Evolutionary conservation across 305 asterid species (phyloP).

Genomic region (Solanum hybrid): DNA sequence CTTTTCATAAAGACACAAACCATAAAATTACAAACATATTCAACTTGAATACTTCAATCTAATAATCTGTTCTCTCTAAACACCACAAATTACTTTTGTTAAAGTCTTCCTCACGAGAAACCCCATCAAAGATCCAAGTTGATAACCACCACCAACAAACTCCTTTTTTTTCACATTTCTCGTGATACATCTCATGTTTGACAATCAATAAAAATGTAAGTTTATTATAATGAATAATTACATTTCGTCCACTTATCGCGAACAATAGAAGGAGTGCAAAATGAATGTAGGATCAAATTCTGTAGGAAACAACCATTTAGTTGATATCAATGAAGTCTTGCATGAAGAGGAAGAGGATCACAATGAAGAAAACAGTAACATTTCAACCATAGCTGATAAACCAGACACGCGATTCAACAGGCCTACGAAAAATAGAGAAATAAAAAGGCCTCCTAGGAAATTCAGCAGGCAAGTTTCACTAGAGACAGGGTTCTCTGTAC

Average conservation of each 20-base stretch:
- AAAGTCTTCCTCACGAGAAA: constrained; percentile 8
- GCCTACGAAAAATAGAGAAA: constrained; percentile 19
- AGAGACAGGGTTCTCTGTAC: constrained; percentile 73
- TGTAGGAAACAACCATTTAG: constrained; percentile 28
- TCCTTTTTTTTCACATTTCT: not conserved
- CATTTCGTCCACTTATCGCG: not conserved
- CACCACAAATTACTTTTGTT: not conserved
- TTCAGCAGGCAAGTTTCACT: constrained; percentile 76
- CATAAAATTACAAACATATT: not conserved
- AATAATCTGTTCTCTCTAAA: not conserved
- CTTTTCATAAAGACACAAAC: not conserved
- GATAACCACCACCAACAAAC: not conserved
- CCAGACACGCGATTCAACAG: constrained; percentile 14
- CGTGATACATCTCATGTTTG: constrained; percentile 3
- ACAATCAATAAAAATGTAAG: not conserved
- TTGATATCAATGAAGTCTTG: constrained; percentile 61
- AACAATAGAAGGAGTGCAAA: not conserved
- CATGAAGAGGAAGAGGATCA: constrained; percentile 36
- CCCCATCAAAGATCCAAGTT: not conserved
- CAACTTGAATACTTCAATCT: not conserved
- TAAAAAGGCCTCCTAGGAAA: constrained; percentile 24
- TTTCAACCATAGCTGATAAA: not conserved
- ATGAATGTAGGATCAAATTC: constrained; percentile 45
- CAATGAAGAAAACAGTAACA: constrained; percentile 8
- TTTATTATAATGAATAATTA: not conserved